Evolutionary conservation across 176 grass and related monocot genomes (phyloP), one percentile per base, ranked within the genome.

Genomic region (Secale cereale): DNA sequence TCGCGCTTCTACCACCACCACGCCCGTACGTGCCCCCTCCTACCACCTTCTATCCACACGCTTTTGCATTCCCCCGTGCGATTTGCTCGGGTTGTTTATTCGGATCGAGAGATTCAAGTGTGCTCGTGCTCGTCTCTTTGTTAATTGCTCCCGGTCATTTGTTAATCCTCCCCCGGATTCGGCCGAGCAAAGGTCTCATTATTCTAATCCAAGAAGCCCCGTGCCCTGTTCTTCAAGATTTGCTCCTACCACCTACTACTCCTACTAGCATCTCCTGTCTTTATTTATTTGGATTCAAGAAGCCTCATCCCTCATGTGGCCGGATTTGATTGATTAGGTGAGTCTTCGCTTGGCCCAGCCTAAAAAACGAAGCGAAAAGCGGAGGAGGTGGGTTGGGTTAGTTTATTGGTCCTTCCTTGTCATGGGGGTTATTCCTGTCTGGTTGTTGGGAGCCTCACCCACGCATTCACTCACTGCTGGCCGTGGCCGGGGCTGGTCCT

Each of bases 1-100:
- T 52, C 90, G 52, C 83, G 87, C 70, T 88, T 83, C 78, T 95
- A 89, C 89, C 87, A 88, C 87, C 87, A 87, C 40, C 78, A 78
- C 11, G 29, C 87, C 22, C 81, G 93, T 94, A 85, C 81, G 60
- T 61, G 20, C 39, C 39, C 11, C 39, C 39, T 41, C 39, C 10
- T 40, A 10, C 37, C 9, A 37, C 36, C 33, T 39, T 39, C 37
- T 39, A 39, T 39, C 37, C 37, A 39, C 30, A 31, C n/a, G 45
- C 13, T 60, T 52, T 81, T 85, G 48, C 59, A 41, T 83, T 80
- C 76, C 41, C 59, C 12, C 17, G 5, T 4, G 1, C 43, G 25
- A 43, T 70, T 46, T 64, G 28, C 73, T 30, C 67, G 26, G 33
- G 62, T 93, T 90, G 74, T 92, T 89, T 89, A 89, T 80, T 89